Percentiles rank a stretch among this genome's conserved stretches.
These are phyloP conservation scores for Colletotrichum eremochloae DNA, from an alignment of 2,329 filamentous ascomycete species.

Conservation along the genomic window DNA sequence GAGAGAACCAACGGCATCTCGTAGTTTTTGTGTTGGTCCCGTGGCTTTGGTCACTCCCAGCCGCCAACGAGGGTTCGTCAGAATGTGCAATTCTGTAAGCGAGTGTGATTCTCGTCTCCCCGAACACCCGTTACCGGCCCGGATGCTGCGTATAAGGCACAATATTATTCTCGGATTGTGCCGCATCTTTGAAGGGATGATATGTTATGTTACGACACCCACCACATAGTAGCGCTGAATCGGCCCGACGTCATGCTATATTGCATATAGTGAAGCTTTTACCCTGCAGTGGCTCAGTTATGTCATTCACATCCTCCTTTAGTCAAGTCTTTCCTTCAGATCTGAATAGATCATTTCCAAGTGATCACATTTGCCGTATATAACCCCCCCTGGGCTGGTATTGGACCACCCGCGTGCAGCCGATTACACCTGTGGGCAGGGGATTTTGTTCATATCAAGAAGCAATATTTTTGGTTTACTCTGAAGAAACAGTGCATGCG, in stretches of 20 bases:
- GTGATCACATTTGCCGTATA: slow-evolving; percentile 1
- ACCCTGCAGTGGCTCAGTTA: not conserved
- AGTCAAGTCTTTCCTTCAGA: not conserved
- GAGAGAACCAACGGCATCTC: not conserved
- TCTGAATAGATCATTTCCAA: not conserved
- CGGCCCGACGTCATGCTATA: too few species aligned
- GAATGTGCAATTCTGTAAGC: not conserved
- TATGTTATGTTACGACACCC: too few species aligned
- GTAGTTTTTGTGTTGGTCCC: not conserved
- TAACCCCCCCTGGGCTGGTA: not conserved
- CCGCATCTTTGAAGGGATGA: not conserved
- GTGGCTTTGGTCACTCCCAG: not conserved
- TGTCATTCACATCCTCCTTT: not conserved
- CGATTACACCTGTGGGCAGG: slow-evolving; percentile 3
- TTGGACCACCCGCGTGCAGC: slow-evolving; percentile 1
- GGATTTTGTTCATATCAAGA: not conserved
- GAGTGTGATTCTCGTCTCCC: not conserved
- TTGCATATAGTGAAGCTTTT: too few species aligned
- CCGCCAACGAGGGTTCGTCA: not conserved
- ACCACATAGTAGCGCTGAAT: too few species aligned
- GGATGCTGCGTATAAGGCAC: not conserved
- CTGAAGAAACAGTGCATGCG: not conserved
- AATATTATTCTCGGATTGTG: too few species aligned
- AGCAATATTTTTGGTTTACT: not conserved
- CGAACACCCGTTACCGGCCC: not conserved